These are phyloP conservation scores for Fusarium mexicanum DNA, from an alignment of 2,329 filamentous ascomycete genomes.

Conservation along the genomic window DNA sequence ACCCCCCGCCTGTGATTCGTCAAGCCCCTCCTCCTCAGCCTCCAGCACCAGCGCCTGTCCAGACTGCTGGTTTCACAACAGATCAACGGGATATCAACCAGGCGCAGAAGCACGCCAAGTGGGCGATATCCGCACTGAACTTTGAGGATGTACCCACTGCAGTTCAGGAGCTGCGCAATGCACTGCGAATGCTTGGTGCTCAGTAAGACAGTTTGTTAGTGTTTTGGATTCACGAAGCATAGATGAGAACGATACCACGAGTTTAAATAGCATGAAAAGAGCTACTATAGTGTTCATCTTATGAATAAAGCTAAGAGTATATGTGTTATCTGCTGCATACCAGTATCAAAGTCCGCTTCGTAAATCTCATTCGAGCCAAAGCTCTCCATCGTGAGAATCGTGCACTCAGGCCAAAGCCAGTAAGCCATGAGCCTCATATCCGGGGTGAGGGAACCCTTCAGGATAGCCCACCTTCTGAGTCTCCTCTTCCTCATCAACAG, in stretches of 20 bases:
- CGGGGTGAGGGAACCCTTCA: slow-evolving; percentile 21
- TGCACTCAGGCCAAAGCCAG: slow-evolving; percentile 23
- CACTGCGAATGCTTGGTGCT: slow-evolving; percentile 76
- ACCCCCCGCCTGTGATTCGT: slow-evolving; percentile 37
- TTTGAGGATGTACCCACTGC: slow-evolving; percentile 96
- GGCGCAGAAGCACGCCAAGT: slow-evolving; percentile 95
- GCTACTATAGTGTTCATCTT: slow-evolving; percentile 8
- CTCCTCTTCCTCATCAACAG: slow-evolving; percentile 41
- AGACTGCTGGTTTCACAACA: slow-evolving; percentile 17
- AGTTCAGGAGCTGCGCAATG: slow-evolving; percentile 81
- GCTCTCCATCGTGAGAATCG: neutral
- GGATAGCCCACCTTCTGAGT: neutral
- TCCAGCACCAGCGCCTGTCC: slow-evolving; percentile 13
- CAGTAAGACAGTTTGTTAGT: slow-evolving; percentile 31
- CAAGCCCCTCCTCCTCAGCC: slow-evolving; percentile 23
- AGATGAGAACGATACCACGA: slow-evolving; percentile 32
- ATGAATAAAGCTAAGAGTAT: slow-evolving; percentile 21
- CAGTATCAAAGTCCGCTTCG: slow-evolving; percentile 16
- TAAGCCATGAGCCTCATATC: slow-evolving; percentile 16
- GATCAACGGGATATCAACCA: slow-evolving; percentile 71
- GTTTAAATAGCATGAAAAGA: slow-evolving; percentile 2
- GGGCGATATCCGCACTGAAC: slow-evolving; percentile 95
- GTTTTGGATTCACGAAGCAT: slow-evolving; percentile 10
- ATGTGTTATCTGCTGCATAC: slow-evolving; percentile 17
- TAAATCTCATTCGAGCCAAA: slow-evolving; percentile 33